Percentiles rank a stretch among this genome's conserved stretches.
Conservation (phyloP, 192 early-diverging fungal species). For the Podila epigama region DNA sequence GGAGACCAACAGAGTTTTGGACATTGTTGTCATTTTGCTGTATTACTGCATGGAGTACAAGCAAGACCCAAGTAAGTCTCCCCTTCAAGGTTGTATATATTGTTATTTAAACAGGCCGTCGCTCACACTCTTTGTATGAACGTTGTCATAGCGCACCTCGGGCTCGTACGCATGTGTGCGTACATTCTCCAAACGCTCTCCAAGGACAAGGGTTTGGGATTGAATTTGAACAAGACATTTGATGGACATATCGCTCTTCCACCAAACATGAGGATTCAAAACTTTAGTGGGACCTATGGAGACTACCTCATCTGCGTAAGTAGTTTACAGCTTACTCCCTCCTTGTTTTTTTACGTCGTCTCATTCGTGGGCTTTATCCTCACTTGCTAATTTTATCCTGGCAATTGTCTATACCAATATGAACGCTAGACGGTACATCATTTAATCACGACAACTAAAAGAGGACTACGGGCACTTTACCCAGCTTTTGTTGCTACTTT, state of each 20-base stretch:
- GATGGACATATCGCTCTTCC: slow-evolving; percentile 65
- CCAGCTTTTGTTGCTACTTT: slow-evolving; percentile 82
- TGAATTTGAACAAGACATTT: slow-evolving; percentile 70
- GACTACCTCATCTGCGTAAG: slow-evolving; percentile 85
- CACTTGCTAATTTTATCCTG: no score
- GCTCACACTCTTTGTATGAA: neutral
- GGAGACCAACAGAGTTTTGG: slow-evolving; percentile 69
- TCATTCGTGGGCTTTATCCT: no score
- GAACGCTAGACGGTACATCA: slow-evolving; percentile 73
- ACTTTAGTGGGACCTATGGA: slow-evolving; percentile 70
- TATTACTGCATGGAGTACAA: slow-evolving; percentile 70
- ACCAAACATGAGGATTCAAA: slow-evolving; percentile 64
- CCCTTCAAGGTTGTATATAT: slow-evolving; percentile 37
- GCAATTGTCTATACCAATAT: neutral
- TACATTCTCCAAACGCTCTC: slow-evolving; percentile 79
- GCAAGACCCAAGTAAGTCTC: slow-evolving; percentile 59
- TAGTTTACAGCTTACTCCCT: slow-evolving; percentile 6
- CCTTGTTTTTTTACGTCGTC: no score
- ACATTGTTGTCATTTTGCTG: slow-evolving; percentile 66
- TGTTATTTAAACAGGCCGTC: slow-evolving; percentile 4
- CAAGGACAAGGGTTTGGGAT: slow-evolving; percentile 68
- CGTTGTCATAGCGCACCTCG: slow-evolving; percentile 62
- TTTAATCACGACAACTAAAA: slow-evolving; percentile 77
- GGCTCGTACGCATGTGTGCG: slow-evolving; percentile 75
- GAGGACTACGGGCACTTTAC: slow-evolving; percentile 70